These are phyloP conservation scores for Pichia kudriavzevii DNA, from an alignment of 1,139 yeast genomes.

Conservation along the genomic window DNA sequence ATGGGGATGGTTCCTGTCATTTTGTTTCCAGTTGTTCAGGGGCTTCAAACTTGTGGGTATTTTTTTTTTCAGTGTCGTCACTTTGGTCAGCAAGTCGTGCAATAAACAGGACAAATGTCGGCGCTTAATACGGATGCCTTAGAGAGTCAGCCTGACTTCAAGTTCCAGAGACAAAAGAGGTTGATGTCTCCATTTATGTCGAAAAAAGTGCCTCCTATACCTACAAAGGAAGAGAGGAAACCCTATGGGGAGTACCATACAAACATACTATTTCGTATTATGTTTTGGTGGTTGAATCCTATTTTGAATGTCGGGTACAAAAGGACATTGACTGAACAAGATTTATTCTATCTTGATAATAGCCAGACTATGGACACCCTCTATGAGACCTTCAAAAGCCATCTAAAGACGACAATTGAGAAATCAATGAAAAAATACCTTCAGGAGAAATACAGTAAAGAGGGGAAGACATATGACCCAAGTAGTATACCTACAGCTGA, in stretches of 20 bases:
- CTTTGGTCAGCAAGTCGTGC: too few relatives aligned
- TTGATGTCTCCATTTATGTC: slow-evolving; percentile 33
- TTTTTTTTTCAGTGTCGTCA: too few relatives aligned
- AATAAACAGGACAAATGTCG: background rate
- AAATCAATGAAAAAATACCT: slow-evolving; percentile 7
- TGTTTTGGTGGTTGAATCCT: slow-evolving; percentile 47
- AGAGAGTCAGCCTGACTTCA: slow-evolving; percentile 4
- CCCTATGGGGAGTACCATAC: slow-evolving; percentile 32
- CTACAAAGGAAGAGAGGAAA: slow-evolving; percentile 39
- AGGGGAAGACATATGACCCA: slow-evolving; percentile 7
- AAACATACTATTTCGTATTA: slow-evolving; percentile 32
- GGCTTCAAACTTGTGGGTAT: too few relatives aligned
- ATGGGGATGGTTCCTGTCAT: too few relatives aligned
- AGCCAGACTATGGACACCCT: slow-evolving; percentile 34
- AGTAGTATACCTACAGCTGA: slow-evolving; percentile 3
- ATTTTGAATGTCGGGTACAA: slow-evolving; percentile 43
- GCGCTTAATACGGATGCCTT: background rate
- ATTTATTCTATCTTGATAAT: slow-evolving; percentile 36
- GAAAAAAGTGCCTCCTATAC: slow-evolving; percentile 45
- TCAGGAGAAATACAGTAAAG: slow-evolving; percentile 10
- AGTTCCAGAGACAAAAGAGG: slow-evolving; percentile 28
- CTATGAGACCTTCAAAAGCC: slow-evolving; percentile 29
- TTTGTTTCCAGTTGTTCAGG: too few relatives aligned
- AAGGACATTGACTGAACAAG: slow-evolving; percentile 41
- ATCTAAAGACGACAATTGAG: slow-evolving; percentile 20